Evolutionary conservation across 1,284 basidiomycete genomes (phyloP).

Genomic region (Leccinum fuscescens): DNA sequence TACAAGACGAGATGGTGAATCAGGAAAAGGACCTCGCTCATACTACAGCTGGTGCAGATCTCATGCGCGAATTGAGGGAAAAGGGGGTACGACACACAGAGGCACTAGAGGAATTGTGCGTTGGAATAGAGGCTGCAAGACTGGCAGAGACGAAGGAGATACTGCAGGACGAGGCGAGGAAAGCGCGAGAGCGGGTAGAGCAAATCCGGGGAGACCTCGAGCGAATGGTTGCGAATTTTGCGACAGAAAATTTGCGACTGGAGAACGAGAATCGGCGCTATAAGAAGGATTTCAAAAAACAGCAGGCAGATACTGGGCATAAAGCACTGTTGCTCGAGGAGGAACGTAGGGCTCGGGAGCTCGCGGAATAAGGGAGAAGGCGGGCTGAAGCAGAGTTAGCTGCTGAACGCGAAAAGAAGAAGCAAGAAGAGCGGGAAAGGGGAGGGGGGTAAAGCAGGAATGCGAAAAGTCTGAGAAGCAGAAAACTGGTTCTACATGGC

Average conservation of each 20-base stretch:
- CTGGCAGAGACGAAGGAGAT: constrained; percentile 31
- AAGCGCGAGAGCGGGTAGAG: constrained; percentile 28
- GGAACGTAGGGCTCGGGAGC: constrained; percentile 21
- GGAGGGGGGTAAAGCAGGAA: neutral
- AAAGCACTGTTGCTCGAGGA: constrained; percentile 13
- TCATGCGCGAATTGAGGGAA: constrained; percentile 34
- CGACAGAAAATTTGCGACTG: constrained; percentile 31
- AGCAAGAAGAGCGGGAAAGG: neutral
- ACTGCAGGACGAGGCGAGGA: constrained; percentile 36
- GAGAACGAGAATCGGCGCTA: constrained; percentile 27
- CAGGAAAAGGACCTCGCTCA: constrained; percentile 37
- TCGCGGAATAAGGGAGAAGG: constrained; percentile 20
- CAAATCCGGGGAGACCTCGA: constrained; percentile 28
- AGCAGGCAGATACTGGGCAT: constrained; percentile 22
- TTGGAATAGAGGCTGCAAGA: constrained; percentile 37
- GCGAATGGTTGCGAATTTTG: constrained; percentile 31
- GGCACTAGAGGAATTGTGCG: constrained; percentile 33
- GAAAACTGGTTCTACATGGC: constrained; percentile 6
- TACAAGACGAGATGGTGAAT: constrained; percentile 41
- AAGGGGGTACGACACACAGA: constrained; percentile 33
- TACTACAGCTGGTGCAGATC: constrained; percentile 38
- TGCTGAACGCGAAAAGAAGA: constrained; percentile 11
- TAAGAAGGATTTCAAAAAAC: constrained; percentile 13
- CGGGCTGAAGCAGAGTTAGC: constrained; percentile 20
- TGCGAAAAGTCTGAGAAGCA: constrained; percentile 4